Evolutionary conservation across 371 early-diverging fungal species (phyloP).

Genomic region (Mucor irregularis): DNA sequence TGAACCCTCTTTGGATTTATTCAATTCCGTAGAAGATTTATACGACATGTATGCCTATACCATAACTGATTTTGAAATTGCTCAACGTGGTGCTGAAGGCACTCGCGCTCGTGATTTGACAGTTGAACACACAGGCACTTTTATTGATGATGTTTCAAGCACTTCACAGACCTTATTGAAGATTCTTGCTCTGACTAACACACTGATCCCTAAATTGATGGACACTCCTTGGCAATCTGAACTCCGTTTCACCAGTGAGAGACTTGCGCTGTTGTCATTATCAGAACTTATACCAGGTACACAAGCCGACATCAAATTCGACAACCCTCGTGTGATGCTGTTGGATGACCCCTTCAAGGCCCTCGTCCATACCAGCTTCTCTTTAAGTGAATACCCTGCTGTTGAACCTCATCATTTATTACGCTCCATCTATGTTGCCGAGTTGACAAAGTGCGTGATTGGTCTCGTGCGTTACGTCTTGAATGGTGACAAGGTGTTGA

Average conservation of each 20-base stretch:
- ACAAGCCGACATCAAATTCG: not conserved
- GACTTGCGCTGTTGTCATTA: slow-evolving; percentile 13
- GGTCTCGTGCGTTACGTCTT: slow-evolving; percentile 29
- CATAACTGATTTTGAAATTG: slow-evolving; percentile 67
- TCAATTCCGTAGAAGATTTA: slow-evolving; percentile 26
- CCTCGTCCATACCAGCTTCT: slow-evolving; percentile 57
- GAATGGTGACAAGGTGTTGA: slow-evolving; percentile 10
- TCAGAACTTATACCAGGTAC: slow-evolving; percentile 19
- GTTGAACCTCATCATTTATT: slow-evolving; percentile 63
- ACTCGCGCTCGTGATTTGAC: slow-evolving; percentile 36
- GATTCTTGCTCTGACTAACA: slow-evolving; percentile 59
- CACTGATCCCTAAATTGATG: slow-evolving; percentile 34
- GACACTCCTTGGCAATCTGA: slow-evolving; percentile 29
- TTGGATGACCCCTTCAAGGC: slow-evolving; percentile 68
- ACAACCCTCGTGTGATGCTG: slow-evolving; percentile 31
- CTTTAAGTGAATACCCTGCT: slow-evolving; percentile 33
- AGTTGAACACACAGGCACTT: slow-evolving; percentile 50
- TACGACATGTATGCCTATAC: slow-evolving; percentile 62
- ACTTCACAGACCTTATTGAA: slow-evolving; percentile 62
- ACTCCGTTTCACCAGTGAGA: slow-evolving; percentile 18
- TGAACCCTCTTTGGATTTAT: slow-evolving; percentile 3
- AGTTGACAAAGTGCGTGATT: slow-evolving; percentile 57
- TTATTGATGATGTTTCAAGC: slow-evolving; percentile 62
- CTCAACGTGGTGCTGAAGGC: slow-evolving; percentile 55
- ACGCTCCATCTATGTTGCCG: slow-evolving; percentile 64